A percentile compares a stretch with the other conserved stretches of the same genome.
phyloP scores from a whole-genome alignment of 164 flowering plant species.

The Macadamia tetraphylla region DNA sequence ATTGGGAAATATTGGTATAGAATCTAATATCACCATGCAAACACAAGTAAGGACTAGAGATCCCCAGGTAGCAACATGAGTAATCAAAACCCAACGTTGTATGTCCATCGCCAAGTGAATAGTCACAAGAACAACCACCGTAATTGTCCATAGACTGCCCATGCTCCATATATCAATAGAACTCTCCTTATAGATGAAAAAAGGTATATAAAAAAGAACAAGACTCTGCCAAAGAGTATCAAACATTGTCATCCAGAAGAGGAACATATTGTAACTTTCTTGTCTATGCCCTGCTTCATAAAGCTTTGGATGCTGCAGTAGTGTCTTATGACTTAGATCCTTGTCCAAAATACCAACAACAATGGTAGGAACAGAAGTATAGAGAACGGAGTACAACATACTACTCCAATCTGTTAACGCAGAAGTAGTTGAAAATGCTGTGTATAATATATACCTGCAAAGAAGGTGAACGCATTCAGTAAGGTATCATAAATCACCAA shows the following conservation, averaged over 20 bases:
- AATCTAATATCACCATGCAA: slow-evolving; percentile 74
- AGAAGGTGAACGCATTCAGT: slow-evolving; percentile 1
- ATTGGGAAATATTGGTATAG: slow-evolving; percentile 75
- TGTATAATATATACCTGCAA: slow-evolving; percentile 70
- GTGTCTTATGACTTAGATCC: slow-evolving; percentile 71
- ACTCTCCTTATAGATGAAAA: slow-evolving; percentile 48
- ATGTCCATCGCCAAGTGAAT: slow-evolving; percentile 91
- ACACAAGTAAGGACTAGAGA: slow-evolving; percentile 66
- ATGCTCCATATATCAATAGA: slow-evolving; percentile 82
- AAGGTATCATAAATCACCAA: neutral
- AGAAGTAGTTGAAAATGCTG: slow-evolving; percentile 81
- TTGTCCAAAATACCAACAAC: slow-evolving; percentile 87
- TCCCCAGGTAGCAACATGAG: slow-evolving; percentile 85
- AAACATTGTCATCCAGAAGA: slow-evolving; percentile 85
- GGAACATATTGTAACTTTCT: slow-evolving; percentile 71
- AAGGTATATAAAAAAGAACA: slow-evolving; percentile 71
- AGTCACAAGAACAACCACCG: slow-evolving; percentile 80
- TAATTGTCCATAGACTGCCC: slow-evolving; percentile 89
- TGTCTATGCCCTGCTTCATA: slow-evolving; percentile 83
- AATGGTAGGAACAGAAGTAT: slow-evolving; percentile 85
- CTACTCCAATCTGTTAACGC: slow-evolving; percentile 96
- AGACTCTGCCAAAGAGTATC: slow-evolving; percentile 98
- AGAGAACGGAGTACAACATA: slow-evolving; percentile 76
- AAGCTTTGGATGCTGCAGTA: slow-evolving; percentile 69
- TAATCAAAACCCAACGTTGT: slow-evolving; percentile 61